Conservation (phyloP, 2,329 filamentous ascomycete species). For the Aquanectria penicillioides region DNA sequence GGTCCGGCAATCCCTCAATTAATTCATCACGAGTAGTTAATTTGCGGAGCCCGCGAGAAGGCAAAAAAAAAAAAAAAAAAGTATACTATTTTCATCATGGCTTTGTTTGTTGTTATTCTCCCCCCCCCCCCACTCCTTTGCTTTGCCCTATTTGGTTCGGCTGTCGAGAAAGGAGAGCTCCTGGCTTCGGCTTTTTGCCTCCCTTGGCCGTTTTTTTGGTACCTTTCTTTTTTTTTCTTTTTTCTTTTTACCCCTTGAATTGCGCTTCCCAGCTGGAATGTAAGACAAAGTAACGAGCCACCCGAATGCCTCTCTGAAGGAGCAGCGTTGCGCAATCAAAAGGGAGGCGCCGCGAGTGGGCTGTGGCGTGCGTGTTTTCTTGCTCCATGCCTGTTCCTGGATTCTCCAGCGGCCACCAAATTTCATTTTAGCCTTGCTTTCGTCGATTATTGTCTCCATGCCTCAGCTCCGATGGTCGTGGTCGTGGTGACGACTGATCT, state of each 20-base stretch:
- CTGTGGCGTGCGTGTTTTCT: not conserved
- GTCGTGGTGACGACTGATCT: not conserved
- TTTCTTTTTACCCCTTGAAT: too few relatives aligned
- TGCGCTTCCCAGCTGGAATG: not conserved
- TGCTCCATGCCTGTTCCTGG: conserved; percentile 6
- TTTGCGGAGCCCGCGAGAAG: conserved; percentile 4
- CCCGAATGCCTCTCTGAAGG: not conserved
- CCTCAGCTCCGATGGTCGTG: conserved; percentile 1
- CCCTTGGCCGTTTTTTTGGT: too few relatives aligned
- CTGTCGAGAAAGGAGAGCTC: too few relatives aligned
- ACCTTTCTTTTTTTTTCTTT: too few relatives aligned
- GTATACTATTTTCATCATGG: not conserved
- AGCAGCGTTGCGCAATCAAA: not conserved
- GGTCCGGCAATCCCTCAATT: conserved; percentile 11
- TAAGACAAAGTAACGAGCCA: not conserved
- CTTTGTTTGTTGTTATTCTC: not conserved
- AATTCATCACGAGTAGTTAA: conserved; percentile 2
- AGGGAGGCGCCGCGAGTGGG: not conserved
- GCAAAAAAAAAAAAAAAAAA: not conserved
- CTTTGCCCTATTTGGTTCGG: too few relatives aligned
- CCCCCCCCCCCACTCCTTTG: not conserved
- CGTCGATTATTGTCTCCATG: not conserved
- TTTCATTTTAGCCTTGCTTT: not conserved
- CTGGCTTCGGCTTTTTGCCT: too few relatives aligned
- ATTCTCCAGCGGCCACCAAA: not conserved